Evolutionary conservation across 2,329 filamentous ascomycete species (phyloP).

Genomic region (Monilinia vaccinii-corymbosi): DNA sequence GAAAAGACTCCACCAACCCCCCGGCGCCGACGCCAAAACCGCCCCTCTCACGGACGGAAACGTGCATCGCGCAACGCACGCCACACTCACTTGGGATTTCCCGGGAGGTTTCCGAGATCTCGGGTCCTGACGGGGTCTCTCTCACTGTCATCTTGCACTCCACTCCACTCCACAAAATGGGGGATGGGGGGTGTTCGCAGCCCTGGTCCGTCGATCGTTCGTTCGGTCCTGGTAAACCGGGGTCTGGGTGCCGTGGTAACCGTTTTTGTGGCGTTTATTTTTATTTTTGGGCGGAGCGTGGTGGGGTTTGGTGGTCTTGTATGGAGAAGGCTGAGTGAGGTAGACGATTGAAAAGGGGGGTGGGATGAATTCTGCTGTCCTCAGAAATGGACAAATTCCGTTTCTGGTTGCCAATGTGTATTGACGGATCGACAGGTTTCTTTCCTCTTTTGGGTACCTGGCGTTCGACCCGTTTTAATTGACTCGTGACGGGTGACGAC

Average conservation of each 20-base stretch:
- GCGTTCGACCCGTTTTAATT: neutral
- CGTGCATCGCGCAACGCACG: neutral
- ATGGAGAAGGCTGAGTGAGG: neutral
- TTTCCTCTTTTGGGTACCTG: no score
- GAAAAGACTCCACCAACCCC: neutral
- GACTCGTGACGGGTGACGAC: no score
- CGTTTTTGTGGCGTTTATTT: conserved; percentile 6
- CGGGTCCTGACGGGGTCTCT: neutral
- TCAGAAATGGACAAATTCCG: no score
- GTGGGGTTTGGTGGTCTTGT: no score
- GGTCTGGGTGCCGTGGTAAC: neutral
- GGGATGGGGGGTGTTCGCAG: neutral
- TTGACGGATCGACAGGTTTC: no score
- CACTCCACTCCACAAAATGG: no score
- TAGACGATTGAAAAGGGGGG: neutral
- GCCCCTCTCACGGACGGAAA: neutral
- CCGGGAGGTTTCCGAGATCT: neutral
- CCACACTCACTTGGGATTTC: neutral
- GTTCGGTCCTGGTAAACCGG: neutral
- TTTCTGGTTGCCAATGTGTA: no score
- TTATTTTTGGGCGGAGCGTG: neutral
- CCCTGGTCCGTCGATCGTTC: neutral
- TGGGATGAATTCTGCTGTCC: no score
- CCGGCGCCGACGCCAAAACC: no score
- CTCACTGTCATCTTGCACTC: no score